Percentiles rank a stretch among this genome's conserved stretches.
These are phyloP conservation scores for Metroxylon sagu DNA, from an alignment of 176 grass and related monocot genomes.

Conservation along the genomic window DNA sequence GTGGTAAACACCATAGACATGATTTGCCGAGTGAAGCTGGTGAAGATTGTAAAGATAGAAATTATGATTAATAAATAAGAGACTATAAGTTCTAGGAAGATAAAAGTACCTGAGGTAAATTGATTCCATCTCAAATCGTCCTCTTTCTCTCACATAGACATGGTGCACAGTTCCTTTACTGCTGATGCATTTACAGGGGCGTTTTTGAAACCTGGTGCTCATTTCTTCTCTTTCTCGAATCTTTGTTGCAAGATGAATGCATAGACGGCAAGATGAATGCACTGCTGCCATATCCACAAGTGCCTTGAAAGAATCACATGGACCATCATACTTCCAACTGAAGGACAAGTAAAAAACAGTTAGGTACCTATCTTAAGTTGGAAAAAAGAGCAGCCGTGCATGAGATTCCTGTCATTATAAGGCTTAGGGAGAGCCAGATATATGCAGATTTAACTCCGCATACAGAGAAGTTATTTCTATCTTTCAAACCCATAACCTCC, in stretches of 20 bases:
- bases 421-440: too few relatives aligned
- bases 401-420: too few relatives aligned
- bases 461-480: too few relatives aligned
- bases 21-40: too few relatives aligned
- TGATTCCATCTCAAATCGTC: constrained; percentile 60
- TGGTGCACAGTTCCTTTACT: constrained; percentile 62
- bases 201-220: constrained; percentile 51
- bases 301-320: constrained; percentile 94
- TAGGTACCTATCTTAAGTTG: too few relatives aligned
- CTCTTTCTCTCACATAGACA: constrained; percentile 88
- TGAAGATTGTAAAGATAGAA: too few relatives aligned
- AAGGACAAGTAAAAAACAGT: too few relatives aligned
- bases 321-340: constrained; percentile 81
- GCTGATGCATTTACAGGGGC: constrained; percentile 67
- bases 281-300: constrained; percentile 92
- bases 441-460: too few relatives aligned
- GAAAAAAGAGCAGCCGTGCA: too few relatives aligned
- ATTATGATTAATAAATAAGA: too few relatives aligned
- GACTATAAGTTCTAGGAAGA: background rate
- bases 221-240: constrained; percentile 74
- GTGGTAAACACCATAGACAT: too few relatives aligned
- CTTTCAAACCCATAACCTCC: too few relatives aligned
- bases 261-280: constrained; percentile 93
- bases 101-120: constrained; percentile 67
- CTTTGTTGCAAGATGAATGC: constrained; percentile 85